Evolutionary conservation across 225 moss, liverwort and hornwort genomes (phyloP).

Genomic region (Sphagnum tenellum): DNA sequence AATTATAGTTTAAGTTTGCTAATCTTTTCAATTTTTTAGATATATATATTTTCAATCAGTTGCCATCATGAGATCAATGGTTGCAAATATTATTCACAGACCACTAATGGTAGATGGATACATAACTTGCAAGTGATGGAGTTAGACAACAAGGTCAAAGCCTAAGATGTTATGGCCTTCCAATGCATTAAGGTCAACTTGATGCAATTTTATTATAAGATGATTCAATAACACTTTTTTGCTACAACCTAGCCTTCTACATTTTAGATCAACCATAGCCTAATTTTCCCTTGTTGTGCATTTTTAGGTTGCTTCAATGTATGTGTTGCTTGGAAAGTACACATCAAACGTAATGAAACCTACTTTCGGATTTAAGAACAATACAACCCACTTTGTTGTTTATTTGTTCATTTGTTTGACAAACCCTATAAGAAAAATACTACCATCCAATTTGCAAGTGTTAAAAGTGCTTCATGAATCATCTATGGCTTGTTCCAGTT

Average conservation of each 20-base stretch:
- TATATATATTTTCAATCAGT: no score
- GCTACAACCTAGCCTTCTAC: constrained; percentile 35
- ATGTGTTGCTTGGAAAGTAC: no score
- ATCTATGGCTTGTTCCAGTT: constrained; percentile 94
- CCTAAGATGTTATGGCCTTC: constrained; percentile 98
- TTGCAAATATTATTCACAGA: no score
- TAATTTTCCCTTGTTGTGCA: background rate
- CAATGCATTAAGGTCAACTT: constrained; percentile 90
- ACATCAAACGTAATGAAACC: constrained; percentile 30
- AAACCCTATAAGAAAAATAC: constrained; percentile 88
- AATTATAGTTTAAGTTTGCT: no score
- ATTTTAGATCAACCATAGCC: constrained; percentile 5
- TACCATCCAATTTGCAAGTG: constrained; percentile 83
- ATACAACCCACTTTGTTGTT: constrained; percentile 55
- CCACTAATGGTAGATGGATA: no score
- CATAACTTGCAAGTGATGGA: constrained; percentile 94
- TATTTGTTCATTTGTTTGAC: constrained; percentile 55
- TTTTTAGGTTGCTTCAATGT: background rate
- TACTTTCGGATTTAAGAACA: constrained; percentile 68
- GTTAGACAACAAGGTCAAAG: constrained; percentile 93
- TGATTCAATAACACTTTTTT: constrained; percentile 88
- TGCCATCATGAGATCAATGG: no score
- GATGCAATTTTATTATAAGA: constrained; percentile 87
- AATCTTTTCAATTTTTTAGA: no score
- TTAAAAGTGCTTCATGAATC: constrained; percentile 91